These are phyloP conservation scores for Leishmania aethiopica DNA, from an alignment of 208 protist species.

Conservation along the genomic window DNA sequence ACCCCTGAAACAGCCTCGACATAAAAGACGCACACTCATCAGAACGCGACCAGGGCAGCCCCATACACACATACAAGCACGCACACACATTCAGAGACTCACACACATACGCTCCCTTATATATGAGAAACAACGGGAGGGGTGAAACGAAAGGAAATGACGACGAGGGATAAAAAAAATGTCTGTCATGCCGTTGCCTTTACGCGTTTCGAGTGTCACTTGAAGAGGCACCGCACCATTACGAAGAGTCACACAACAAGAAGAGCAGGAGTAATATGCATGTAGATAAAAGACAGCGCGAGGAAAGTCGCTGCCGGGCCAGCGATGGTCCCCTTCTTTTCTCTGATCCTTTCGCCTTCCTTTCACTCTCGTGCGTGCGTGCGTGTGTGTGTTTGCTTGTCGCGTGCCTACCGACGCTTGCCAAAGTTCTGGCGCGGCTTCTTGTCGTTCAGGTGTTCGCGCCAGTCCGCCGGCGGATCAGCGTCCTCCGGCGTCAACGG, in stretches of 20 bases:
- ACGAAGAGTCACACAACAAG: background rate
- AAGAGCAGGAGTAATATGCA: background rate
- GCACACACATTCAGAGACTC: background rate
- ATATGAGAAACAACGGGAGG: background rate
- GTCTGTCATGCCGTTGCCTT: background rate
- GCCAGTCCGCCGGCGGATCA: slow-evolving; percentile 82
- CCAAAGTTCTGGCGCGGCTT: slow-evolving; percentile 37
- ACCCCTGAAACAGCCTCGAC: background rate
- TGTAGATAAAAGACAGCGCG: background rate
- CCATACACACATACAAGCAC: background rate
- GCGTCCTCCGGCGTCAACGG: slow-evolving; percentile 78
- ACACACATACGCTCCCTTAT: background rate
- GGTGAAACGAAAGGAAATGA: background rate
- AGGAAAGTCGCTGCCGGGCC: background rate
- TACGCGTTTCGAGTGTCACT: background rate
- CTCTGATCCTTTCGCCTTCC: background rate
- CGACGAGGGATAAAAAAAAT: background rate
- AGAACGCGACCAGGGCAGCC: background rate
- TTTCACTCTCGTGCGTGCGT: background rate
- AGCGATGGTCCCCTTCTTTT: background rate
- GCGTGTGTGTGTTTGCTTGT: background rate
- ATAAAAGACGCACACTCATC: background rate
- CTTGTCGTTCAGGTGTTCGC: slow-evolving; percentile 61
- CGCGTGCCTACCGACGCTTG: slow-evolving; percentile 35
- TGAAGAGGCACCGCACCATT: background rate